phyloP scores from a whole-genome alignment of 768 basidiomycete species.

The Pleurotus salmoneostramineus region DNA sequence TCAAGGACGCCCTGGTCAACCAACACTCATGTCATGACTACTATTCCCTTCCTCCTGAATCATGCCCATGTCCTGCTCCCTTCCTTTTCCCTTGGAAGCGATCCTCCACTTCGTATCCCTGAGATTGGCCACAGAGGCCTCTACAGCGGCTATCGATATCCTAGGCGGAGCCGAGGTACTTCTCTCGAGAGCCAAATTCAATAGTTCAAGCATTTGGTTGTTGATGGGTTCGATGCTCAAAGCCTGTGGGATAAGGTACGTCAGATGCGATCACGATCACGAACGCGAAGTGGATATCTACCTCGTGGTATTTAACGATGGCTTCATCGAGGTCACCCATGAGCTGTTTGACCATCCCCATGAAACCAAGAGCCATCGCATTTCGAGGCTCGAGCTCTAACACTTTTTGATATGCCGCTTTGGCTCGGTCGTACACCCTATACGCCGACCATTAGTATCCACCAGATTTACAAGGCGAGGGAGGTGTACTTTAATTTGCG shows the following conservation, averaged over 20 bases:
- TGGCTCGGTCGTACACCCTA: conserved; percentile 61
- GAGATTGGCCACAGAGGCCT: neutral
- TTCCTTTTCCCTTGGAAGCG: neutral
- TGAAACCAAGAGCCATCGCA: conserved; percentile 75
- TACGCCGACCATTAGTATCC: conserved; percentile 4
- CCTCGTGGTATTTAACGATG: conserved; percentile 92
- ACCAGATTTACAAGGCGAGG: neutral
- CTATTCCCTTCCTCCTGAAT: neutral
- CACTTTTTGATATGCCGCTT: conserved; percentile 70
- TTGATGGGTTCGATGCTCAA: conserved; percentile 83
- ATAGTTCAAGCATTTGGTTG: conserved; percentile 71
- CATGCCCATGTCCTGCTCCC: neutral
- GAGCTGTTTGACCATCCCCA: conserved; percentile 87
- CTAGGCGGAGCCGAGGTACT: conserved; percentile 9
- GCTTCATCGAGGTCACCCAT: conserved; percentile 71
- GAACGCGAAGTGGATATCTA: conserved; percentile 25
- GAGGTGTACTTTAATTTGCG: conserved; percentile 69
- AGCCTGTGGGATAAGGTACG: conserved; percentile 37
- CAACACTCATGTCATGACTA: conserved; percentile 6
- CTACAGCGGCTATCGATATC: neutral
- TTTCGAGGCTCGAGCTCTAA: conserved; percentile 86
- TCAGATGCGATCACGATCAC: too few relatives aligned
- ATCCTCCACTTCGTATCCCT: neutral
- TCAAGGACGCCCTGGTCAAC: neutral
- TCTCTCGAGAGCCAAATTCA: conserved; percentile 75